Evolutionary conservation across 495 filamentous ascomycete species (phyloP), one percentile per base, ranked within the genome.

Genomic region (Pyronema omphalodes): DNA sequence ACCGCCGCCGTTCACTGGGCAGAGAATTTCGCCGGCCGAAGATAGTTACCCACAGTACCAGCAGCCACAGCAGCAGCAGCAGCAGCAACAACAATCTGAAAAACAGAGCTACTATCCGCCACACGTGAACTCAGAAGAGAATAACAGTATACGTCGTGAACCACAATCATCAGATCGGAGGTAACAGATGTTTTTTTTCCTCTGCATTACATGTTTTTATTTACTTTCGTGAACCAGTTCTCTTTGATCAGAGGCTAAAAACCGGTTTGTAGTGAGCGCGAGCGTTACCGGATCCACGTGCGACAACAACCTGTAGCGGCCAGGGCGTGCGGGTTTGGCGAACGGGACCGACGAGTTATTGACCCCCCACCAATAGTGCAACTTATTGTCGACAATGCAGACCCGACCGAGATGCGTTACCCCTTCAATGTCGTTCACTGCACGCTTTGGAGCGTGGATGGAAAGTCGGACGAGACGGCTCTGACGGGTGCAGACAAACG

Each of bases 291-390:
- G 34, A 75, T 98, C 43, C 74, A 73, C 34, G 79, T 98, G 37
- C 83, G 91, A 11, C 91, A 98, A 63, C 91, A 98, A 58, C 91
- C 91, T 34, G 71, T 80, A 4, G 88, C 86, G 6, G 91, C 89
- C 40, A 78, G 91, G 62, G 86, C 87, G 45, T 96, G 91, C 67
- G 89, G 91, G 7, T 93, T 93, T 58, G 88, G 88, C 51, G 91
- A 95, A 67, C 71, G 89, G 60, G 91, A 98, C 66, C 81, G 91
- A 29, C 77, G 91, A 52, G 85, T 93, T 29, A 86, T 98, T 46
- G 91, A 98, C 59, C 91, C 91, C 11, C 91, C 91, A 9, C 91
- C 91, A 18, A 94, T 98, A 60, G 77, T 98, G 11, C 83, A 96
- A 61, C 78, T 98, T 35, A 76, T 77, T 18, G 74, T 93, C 46